Percentiles rank a stretch among this genome's conserved stretches.
These are phyloP conservation scores for Styphnolobium japonicum DNA, from an alignment of 306 rosid genomes.

Conservation along the genomic window DNA sequence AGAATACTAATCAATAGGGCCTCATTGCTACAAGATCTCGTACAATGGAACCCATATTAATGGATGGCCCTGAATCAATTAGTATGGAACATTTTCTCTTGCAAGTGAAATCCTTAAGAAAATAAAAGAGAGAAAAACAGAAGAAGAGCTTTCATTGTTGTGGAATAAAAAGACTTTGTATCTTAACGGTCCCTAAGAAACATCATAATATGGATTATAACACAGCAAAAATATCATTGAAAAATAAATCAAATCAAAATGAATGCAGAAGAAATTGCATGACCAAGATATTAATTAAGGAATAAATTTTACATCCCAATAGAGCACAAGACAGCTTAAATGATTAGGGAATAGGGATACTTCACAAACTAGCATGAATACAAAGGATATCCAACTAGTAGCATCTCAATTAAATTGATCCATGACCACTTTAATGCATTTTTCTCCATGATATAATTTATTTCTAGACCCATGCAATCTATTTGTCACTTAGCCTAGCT, in stretches of 20 bases:
- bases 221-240: background rate
- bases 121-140: background rate
- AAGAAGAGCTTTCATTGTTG: background rate
- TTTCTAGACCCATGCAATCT: background rate
- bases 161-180: background rate
- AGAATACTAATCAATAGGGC: background rate
- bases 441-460: background rate
- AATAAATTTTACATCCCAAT: background rate
- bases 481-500: background rate
- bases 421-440: background rate
- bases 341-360: background rate
- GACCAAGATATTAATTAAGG: background rate
- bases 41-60: background rate
- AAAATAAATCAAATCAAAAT: background rate
- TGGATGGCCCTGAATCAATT: background rate
- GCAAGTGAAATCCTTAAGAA: background rate
- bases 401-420: conserved; percentile 7
- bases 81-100: conserved; percentile 2
- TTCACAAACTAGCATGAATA: conserved; percentile 5
- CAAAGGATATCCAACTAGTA: background rate
- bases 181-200: background rate
- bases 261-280: background rate
- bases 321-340: background rate
- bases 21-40: conserved; percentile 7
- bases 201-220: background rate